Base-by-base conservation (phyloP, 108 stramenopile species). In the Skeletonema grethae region DNA sequence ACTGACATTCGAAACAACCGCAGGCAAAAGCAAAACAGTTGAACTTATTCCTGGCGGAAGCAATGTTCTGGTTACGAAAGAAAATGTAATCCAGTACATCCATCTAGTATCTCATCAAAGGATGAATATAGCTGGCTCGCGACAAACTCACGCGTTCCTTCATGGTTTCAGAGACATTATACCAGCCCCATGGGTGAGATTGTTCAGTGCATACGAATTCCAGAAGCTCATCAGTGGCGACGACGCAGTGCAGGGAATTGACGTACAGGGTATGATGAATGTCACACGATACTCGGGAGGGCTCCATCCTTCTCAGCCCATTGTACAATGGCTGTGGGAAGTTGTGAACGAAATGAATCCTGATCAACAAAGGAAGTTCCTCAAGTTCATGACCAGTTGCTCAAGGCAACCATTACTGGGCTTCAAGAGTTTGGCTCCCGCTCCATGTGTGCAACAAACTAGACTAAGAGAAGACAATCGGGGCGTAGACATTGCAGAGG, bases 161-260 rank as follows among this genome's bases (percentile, higher is more conserved):
- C 65, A 76, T 39, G 99, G 99, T 38, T 99, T 99, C 79, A 86
- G 97, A 15, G 96, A 96, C 63, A 65, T 99, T 31, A 93, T 99
- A 24, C 97, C 97, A 5, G 91, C 93, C 28, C 71, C 85, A 7
- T 99, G 97, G 97, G 87, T 99, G 4, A 91, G 97, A 25, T 72
- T 99, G 32, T 99, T 99, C 77, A 82, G 84, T 22, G 87, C 98
- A 7, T 84, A 87, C 28, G 99, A 99, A 73, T 82, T 99, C 69
- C 99, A 99, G 79, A 94, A 93, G 62, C 75, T 99, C 13, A 93
- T 99, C 30, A 88, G 94, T 28, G 99, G 99, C 7, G 97, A 97
- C 76, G 94, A 96, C 72, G 81, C 88, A 12, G 70, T 90, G n/a
- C 84, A 88, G 41, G 93, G 92, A 28, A 89, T 98, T 63, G 95